Base-by-base conservation (phyloP, 371 early-diverging fungal species). In the Aphelidium insulamus region DNA sequence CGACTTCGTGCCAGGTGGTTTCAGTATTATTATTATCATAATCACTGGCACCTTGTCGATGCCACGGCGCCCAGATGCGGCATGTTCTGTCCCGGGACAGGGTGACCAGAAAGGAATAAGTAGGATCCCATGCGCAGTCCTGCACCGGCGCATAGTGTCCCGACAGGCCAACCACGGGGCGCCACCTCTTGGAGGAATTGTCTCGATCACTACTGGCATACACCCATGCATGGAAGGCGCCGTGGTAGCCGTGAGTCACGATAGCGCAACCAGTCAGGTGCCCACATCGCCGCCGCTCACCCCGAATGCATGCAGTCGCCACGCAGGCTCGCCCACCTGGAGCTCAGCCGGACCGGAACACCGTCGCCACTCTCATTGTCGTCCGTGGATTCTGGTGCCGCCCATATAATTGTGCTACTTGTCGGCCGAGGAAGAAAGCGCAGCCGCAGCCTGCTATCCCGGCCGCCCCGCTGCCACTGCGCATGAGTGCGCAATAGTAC, bases 401-500 rank as follows among this genome's bases (percentile, higher is more conserved):
- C 52, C 95, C 95, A 94, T 20, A 86, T 53, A 55, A 90, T 73
- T 56, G 86, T 68, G 18, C 82, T 76, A 77, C 52, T 85, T 80
- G 53, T 94, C 95, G 7, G 79, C 78, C 0, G 90, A 88, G 0
- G 92, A 75, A 2, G 87, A 80, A 11, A 86, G 53, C 8, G 90
- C 47, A 4, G 58, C 46, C 57, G 76, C 57, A 76, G 16, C 33
- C 34, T 10, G 45, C 28, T 7, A 36, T 22, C 5, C 24, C 33
- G 19, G 69, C 55, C 4, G 63, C 58, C 21, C n/a, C n/a, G n/a
- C n/a, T 74, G 64, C 84, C 86, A 90, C 32, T 57, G 45, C 18
- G 82, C 74, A 31, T n/a, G 70, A 66, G 49, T 77, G 73, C 9
- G 91, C 82, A 91, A 91, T 90, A 36, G 85, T 90, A n/a, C n/a